phyloP scores from a whole-genome alignment of 2,329 filamentous ascomycete species.

The Lachnellula occidentalis region DNA sequence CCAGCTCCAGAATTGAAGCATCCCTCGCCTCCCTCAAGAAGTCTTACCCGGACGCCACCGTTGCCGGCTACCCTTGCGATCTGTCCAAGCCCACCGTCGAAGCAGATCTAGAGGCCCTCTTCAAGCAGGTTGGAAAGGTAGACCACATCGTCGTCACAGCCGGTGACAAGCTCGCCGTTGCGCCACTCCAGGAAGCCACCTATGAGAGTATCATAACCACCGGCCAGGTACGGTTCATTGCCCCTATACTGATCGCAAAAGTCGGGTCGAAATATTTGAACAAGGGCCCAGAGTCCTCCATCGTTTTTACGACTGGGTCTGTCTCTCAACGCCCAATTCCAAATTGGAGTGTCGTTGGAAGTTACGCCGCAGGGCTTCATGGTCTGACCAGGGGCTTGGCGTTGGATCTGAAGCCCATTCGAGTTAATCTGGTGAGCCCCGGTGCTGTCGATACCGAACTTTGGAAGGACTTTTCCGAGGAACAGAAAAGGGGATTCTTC shows the following conservation, averaged over 20 bases:
- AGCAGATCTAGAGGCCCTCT: slow-evolving; percentile 38
- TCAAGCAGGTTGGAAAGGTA: slow-evolving; percentile 27
- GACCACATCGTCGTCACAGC: slow-evolving; percentile 28
- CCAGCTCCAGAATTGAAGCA: slow-evolving; percentile 3
- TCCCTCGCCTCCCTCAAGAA: slow-evolving; percentile 10
- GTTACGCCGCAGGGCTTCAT: slow-evolving; percentile 45
- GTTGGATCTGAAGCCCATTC: slow-evolving; percentile 55
- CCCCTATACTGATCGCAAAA: slow-evolving; percentile 24
- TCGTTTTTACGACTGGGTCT: slow-evolving; percentile 19
- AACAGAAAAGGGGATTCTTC: slow-evolving; percentile 32
- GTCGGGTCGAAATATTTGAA: slow-evolving; percentile 16
- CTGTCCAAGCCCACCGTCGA: slow-evolving; percentile 16
- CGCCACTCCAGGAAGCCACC: slow-evolving; percentile 8
- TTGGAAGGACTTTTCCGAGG: slow-evolving; percentile 29
- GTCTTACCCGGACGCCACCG: slow-evolving; percentile 7
- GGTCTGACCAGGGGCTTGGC: slow-evolving; percentile 52
- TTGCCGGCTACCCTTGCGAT: slow-evolving; percentile 20
- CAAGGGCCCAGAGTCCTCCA: slow-evolving; percentile 12
- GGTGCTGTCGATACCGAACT: slow-evolving; percentile 48
- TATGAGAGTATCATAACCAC: slow-evolving; percentile 15
- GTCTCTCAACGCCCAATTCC: slow-evolving; percentile 13
- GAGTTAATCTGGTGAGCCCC: slow-evolving; percentile 57
- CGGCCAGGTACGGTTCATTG: slow-evolving; percentile 23
- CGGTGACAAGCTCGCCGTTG: slow-evolving; percentile 12
- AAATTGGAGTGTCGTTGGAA: slow-evolving; percentile 43